Conservation (phyloP, 768 basidiomycete genomes). For the Boletus tomentosulus region DNA sequence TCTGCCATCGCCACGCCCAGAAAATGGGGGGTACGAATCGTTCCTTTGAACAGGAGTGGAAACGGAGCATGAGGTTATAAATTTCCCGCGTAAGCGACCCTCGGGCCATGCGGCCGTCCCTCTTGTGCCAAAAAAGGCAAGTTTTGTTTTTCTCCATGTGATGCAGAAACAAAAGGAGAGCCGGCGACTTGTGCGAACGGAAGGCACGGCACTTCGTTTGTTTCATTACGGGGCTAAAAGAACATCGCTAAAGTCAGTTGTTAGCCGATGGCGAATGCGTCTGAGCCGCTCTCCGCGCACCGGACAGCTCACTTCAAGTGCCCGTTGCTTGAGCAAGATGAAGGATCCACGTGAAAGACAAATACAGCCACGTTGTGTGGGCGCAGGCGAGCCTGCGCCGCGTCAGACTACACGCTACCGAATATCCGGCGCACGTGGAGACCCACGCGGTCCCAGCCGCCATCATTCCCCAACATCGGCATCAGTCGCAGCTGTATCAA, state of each 20-base stretch:
- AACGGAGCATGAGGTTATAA: constrained; percentile 12
- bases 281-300: background rate
- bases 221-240: constrained; percentile 13
- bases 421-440: constrained; percentile 30
- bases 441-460: constrained; percentile 19
- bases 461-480: constrained; percentile 6
- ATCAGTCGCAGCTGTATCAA: constrained; percentile 18
- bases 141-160: constrained; percentile 25
- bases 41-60: constrained; percentile 5
- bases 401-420: constrained; percentile 5
- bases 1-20: constrained; percentile 19
- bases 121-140: constrained; percentile 31
- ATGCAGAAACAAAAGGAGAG: constrained; percentile 23
- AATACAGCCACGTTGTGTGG: background rate
- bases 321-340: background rate
- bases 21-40: background rate
- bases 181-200: constrained; percentile 10
- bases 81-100: constrained; percentile 5
- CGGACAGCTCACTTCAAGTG: constrained; percentile 12
- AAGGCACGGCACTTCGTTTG: constrained; percentile 2
- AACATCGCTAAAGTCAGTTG: constrained; percentile 4
- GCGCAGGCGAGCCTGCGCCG: constrained; percentile 18
- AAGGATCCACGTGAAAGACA: background rate
- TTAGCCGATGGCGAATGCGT: background rate
- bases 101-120: constrained; percentile 7